A percentile compares a stretch with the other conserved stretches of the same genome.
Evolutionary conservation across 164 flowering plant species (phyloP).

Genomic region (Chloranthus sessilifolius): DNA sequence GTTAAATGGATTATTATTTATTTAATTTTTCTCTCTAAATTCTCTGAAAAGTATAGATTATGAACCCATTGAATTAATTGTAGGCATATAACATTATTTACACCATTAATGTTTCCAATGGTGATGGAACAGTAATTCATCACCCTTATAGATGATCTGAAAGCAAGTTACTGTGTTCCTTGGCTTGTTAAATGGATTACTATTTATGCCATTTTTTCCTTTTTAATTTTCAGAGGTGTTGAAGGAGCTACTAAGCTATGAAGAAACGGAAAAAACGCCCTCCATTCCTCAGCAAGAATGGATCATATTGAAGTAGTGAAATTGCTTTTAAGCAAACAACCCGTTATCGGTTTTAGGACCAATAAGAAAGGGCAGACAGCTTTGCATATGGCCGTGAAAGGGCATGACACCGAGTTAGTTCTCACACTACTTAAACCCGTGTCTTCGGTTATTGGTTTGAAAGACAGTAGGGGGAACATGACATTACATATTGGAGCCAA

Average conservation of each 20-base stretch:
- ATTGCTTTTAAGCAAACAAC: conserved; percentile 63
- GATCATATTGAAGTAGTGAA: conserved; percentile 82
- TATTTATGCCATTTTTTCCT: no score
- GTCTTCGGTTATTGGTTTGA: conserved; percentile 49
- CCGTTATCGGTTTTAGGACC: conserved; percentile 54
- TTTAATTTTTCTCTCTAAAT: no score
- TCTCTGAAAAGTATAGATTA: no score
- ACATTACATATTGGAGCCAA: conserved; percentile 72
- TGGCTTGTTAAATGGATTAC: no score
- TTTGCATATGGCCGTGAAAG: conserved; percentile 96
- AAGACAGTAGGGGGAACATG: conserved; percentile 79
- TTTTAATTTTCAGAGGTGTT: conserved; percentile 55
- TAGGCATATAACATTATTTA: no score
- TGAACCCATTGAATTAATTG: no score
- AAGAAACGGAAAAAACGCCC: conserved; percentile 69
- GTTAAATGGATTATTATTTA: no score
- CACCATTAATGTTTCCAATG: no score
- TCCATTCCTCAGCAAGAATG: conserved; percentile 90
- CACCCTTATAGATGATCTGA: no score
- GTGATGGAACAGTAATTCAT: no score
- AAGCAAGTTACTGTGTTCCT: no score
- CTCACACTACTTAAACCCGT: conserved; percentile 68
- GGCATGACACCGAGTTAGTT: conserved; percentile 67
- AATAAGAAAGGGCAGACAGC: conserved; percentile 93
- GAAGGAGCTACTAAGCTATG: conserved; percentile 79